These are phyloP conservation scores for Teratosphaeriaceae sp. DNA, from an alignment of 2,329 filamentous ascomycete genomes.

Conservation along the genomic window DNA sequence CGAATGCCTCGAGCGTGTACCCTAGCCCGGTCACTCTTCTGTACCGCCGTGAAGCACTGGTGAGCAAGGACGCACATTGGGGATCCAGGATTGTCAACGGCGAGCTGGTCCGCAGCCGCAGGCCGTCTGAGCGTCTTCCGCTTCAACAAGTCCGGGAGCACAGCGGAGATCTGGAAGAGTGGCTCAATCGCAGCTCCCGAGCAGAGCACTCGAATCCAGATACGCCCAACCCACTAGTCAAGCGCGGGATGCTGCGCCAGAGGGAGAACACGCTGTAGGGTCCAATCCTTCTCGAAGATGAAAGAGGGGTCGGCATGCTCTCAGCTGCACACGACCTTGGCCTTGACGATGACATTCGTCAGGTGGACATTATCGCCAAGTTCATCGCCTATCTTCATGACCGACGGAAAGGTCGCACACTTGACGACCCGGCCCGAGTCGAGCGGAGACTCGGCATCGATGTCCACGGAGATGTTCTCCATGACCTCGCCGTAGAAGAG, in stretches of 20 bases:
- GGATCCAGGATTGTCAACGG: constrained; percentile 14
- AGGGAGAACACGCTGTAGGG: constrained; percentile 16
- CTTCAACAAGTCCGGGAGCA: constrained; percentile 8
- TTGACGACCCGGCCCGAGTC: constrained; percentile 43
- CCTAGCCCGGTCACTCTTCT: constrained; percentile 15
- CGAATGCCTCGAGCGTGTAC: constrained; percentile 7
- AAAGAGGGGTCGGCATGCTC: not conserved
- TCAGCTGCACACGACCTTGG: constrained; percentile 42
- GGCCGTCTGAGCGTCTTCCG: constrained; percentile 11
- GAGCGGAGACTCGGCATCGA: constrained; percentile 52
- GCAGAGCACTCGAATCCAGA: not conserved
- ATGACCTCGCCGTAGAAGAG: constrained; percentile 53
- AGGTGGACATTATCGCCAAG: constrained; percentile 55
- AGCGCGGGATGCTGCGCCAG: constrained; percentile 9
- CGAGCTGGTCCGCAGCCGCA: constrained; percentile 13
- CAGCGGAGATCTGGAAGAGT: constrained; percentile 7
- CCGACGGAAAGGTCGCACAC: constrained; percentile 58
- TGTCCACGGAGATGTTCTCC: constrained; percentile 58
- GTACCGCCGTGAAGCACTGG: constrained; percentile 13
- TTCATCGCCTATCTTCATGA: constrained; percentile 60
- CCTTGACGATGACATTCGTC: constrained; percentile 58
- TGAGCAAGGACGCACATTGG: constrained; percentile 12
- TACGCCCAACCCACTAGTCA: constrained; percentile 1
- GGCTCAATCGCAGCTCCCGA: constrained; percentile 4
- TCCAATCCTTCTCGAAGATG: not conserved